Base-by-base conservation (phyloP, 805 yeast genomes). In the Schwanniomyces sp. region DNA sequence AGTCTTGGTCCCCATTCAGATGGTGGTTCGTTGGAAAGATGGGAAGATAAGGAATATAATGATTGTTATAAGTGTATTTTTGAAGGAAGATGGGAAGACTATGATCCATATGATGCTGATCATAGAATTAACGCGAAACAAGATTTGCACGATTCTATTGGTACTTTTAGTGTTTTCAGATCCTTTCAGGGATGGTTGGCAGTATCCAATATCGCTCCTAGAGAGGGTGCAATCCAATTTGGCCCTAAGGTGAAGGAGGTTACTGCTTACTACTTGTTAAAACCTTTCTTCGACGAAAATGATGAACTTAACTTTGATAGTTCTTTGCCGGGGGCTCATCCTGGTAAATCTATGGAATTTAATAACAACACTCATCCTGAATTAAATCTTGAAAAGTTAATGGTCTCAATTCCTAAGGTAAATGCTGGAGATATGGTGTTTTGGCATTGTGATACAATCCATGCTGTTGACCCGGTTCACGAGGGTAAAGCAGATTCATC, bases 181-280 rank as follows among this genome's bases (percentile, higher is more conserved):
- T 57, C 74, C 4, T 67, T 72, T 40, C 79, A 75, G 54, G 78
- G 78, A 6, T 75, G 79, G 78, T 52, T 74, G 14, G 63, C 76
- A 4, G 55, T 75, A 48, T 61, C 70, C n/a, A 61, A 61, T n/a
- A 65, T 58, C 9, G 63, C 61, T 12, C 59, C 69, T 12, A 64
- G 66, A n/a, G 73, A 70, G 47, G 79, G 79, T 7, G 64, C 77
- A 11, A 57, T 75, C 36, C 50, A 58, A 40, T 55, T 75, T 41
- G 59, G 62, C 8, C 79, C 80, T 3, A 51, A 59, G 38, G 52
- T 75, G 11, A 67, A 61, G 44, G 62, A 63, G 37, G 65, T 61
- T 16, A 69, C 70, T n/a, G 69, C 78, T 2, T 75, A 75, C 53
- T 50, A 63, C 25, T 52, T 75, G 50, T 56, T 74, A 38, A 58